Evolutionary conservation across 1,284 basidiomycete species (phyloP), one percentile per base, ranked within the genome.

Genomic region (Moesziomyces antarcticus): DNA sequence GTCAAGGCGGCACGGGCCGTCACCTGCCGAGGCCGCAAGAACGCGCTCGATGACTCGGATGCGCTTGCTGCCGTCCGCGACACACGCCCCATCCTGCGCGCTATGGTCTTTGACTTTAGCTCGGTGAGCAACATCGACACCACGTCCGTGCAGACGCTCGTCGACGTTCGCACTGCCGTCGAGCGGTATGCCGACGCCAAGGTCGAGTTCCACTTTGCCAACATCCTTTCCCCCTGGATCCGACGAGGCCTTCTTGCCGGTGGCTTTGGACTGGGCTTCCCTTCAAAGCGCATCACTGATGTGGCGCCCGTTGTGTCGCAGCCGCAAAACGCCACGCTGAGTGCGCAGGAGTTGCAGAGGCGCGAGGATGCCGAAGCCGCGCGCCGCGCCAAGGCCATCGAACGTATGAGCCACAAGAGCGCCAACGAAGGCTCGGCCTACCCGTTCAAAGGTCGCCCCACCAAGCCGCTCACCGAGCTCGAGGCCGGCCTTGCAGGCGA

Each of bases 181-280:
- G 93, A 97, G 83, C 88, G 90, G 80, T 98, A 94, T 91, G 89
- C 91, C 4, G 89, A 93, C 77, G 88, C 87, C 68, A 88, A 90
- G 3, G 90, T 97, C 35, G 80, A 92, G 88, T 94, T 94, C 87
- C 93, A 95, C 85, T 95, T 96, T 83, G 91, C 92, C 10, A 89
- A 90, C 25, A 88, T 98, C 56, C 88, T 95, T 56, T 95, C 93
- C 0, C 94, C 94, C 0, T 98, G 96, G 96, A 93, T 95, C 60
- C 90, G 92, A 24, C 73, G 84, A 46, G 82, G 62, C 41, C 59
- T 83, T 46, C 70, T 73, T 14, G 60, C 70, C 13, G 65, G 66
- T 56, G 66, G 71, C 2, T 68, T 73, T n/a, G 70, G 70, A 24
- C 16, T 73, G 5, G 65, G 70, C 16, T 68, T 73, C 61, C 60